phyloP scores from a whole-genome alignment of 1,139 yeast genomes.

The Lodderomyces metapsilosis region DNA sequence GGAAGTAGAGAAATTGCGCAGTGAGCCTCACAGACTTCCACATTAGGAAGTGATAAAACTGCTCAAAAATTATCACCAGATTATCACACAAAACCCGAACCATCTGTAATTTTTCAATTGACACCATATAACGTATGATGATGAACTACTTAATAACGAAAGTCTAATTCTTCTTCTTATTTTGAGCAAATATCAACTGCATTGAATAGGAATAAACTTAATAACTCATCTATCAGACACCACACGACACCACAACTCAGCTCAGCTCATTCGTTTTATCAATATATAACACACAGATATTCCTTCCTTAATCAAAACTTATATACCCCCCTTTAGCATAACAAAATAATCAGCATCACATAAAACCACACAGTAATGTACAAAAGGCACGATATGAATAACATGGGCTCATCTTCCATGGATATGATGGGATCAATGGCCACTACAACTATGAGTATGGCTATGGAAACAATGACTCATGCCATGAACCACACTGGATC shows the following conservation, averaged over 20 bases:
- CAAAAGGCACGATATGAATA: constrained; percentile 2
- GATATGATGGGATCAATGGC: constrained; percentile 11
- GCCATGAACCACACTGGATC: constrained; percentile 5
- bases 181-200: background rate
- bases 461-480: constrained; percentile 11
- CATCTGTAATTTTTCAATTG: no score
- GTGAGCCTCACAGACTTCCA: background rate
- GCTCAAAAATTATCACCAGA: background rate
- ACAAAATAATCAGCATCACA: background rate
- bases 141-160: no score
- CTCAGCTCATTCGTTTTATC: background rate
- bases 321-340: no score
- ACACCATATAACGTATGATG: no score
- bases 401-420: constrained; percentile 8
- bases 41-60: background rate
- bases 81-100: background rate
- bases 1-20: constrained; percentile 2
- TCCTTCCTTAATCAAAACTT: background rate
- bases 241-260: background rate
- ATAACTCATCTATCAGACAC: background rate
- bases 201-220: background rate
- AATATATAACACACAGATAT: background rate
- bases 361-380: background rate
- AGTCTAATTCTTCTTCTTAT: background rate
- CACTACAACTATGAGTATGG: constrained; percentile 11